Evolutionary conservation across 495 filamentous ascomycete species (phyloP).

Genomic region (Durotheca rogersii): DNA sequence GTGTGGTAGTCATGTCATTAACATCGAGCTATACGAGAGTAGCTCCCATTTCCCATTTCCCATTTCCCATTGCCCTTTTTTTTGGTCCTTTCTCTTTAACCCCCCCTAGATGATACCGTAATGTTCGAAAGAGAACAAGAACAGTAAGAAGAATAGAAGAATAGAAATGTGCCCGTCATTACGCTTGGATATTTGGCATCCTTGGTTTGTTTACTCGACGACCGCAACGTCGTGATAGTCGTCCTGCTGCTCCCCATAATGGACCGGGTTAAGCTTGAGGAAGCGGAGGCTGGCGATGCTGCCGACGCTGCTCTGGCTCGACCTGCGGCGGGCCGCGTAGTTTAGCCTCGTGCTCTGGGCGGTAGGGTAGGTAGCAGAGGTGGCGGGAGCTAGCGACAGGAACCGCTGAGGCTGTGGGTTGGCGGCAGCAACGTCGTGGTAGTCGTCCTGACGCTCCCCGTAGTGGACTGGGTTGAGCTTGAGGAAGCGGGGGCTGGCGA

Average conservation of each 20-base stretch:
- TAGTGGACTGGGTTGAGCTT: conserved; percentile 54
- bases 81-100: too few species aligned
- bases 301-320: conserved; percentile 31
- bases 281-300: conserved; percentile 39
- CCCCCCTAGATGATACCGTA: too few species aligned
- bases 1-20: conserved; percentile 27
- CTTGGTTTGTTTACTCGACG: too few species aligned
- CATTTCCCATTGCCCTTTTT: too few species aligned
- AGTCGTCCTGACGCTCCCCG: conserved; percentile 51
- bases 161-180: too few species aligned
- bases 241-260: conserved; percentile 50
- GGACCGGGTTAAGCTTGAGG: conserved; percentile 53
- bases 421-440: conserved; percentile 46
- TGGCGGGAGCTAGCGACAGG: conserved; percentile 47
- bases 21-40: conserved; percentile 1
- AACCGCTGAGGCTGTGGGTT: conserved; percentile 46
- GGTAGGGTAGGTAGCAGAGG: conserved; percentile 46
- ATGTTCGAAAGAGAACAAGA: not conserved
- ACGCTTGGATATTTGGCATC: too few species aligned
- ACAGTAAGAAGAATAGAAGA: not conserved
- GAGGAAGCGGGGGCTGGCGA: conserved; percentile 45
- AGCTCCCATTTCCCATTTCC: conserved; percentile 10
- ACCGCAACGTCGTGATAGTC: conserved; percentile 50
- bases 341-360: conserved; percentile 34
- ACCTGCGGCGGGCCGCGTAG: conserved; percentile 27